phyloP scores from a whole-genome alignment of 305 asterid species.

The Coffea humblotiana region DNA sequence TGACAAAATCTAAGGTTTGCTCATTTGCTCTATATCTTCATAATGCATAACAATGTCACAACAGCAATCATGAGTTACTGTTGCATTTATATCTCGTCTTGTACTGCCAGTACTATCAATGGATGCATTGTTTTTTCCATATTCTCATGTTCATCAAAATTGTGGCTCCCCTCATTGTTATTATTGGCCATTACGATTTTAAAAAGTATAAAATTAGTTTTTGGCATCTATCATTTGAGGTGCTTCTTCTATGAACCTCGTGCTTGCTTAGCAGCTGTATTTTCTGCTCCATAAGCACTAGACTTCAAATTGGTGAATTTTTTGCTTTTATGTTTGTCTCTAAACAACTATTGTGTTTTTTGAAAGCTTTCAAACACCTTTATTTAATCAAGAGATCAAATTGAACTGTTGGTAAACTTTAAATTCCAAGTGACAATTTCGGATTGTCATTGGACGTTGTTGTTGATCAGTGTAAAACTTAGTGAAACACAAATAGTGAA shows the following conservation, averaged over 20 bases:
- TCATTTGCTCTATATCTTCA: slow-evolving; percentile 10
- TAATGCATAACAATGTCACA: slow-evolving; percentile 4
- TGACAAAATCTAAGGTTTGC: slow-evolving; percentile 79
- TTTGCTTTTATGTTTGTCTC: not conserved
- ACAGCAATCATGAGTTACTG: slow-evolving; percentile 4
- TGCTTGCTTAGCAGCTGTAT: not conserved
- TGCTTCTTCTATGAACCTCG: not conserved
- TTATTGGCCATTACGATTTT: not conserved
- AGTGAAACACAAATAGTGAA: not conserved
- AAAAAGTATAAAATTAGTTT: not conserved
- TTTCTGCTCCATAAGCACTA: not conserved
- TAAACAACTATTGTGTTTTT: not conserved
- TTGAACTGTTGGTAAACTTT: not conserved
- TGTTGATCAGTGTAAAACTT: not conserved
- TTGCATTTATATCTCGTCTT: not conserved
- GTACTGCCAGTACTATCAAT: not conserved
- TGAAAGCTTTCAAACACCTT: not conserved
- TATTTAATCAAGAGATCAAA: not conserved
- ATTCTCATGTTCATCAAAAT: not conserved
- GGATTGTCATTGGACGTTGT: not conserved
- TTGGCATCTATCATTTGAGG: not conserved
- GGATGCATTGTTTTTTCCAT: not conserved
- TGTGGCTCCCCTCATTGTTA: not conserved
- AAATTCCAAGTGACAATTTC: not conserved
- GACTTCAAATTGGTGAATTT: not conserved